A percentile compares a stretch with the other conserved stretches of the same genome.
Evolutionary conservation across 305 asterid genomes (phyloP).

Genomic region (Solanum chacoense): DNA sequence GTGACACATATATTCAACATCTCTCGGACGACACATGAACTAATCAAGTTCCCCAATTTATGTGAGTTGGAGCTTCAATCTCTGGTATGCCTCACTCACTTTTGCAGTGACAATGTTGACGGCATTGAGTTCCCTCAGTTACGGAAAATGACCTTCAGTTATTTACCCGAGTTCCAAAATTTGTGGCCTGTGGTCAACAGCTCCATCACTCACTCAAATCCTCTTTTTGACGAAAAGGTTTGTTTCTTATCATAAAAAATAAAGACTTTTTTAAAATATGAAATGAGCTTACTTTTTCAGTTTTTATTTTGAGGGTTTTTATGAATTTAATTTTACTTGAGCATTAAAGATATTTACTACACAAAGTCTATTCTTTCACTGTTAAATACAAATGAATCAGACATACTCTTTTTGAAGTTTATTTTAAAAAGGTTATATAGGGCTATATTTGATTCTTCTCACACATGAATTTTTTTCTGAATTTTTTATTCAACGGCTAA

Average conservation of each 20-base stretch:
- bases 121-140: not conserved
- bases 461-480: not conserved
- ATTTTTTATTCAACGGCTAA: not conserved
- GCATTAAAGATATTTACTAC: not conserved
- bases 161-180: not conserved
- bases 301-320: too few relatives aligned
- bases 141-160: rapidly evolving
- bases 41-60: not conserved
- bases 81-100: not conserved
- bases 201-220: not conserved
- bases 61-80: rapidly evolving
- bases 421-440: not conserved
- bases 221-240: not conserved
- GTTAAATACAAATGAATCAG: not conserved
- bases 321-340: too few relatives aligned
- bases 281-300: too few relatives aligned
- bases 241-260: not conserved
- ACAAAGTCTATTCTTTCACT: too few relatives aligned
- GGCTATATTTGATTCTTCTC: not conserved
- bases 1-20: not conserved
- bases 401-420: not conserved
- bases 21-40: not conserved
- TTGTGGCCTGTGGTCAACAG: not conserved
- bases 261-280: not conserved
- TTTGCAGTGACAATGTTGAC: not conserved